phyloP scores from a whole-genome alignment of 2,329 filamentous ascomycete genomes.

The Botrytis deweyae region DNA sequence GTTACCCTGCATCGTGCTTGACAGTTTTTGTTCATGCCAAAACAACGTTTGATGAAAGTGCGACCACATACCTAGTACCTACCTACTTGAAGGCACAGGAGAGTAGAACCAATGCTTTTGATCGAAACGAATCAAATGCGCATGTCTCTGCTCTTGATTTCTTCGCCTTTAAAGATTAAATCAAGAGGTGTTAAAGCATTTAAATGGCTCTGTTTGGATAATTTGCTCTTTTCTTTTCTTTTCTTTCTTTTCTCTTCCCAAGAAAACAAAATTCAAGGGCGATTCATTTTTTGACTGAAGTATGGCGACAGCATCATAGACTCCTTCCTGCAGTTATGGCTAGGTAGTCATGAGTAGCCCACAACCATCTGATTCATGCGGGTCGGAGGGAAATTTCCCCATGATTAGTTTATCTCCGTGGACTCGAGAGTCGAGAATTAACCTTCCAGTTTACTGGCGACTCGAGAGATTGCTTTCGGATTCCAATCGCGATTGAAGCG shows the following conservation, averaged over 20 bases:
- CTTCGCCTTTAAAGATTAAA: not conserved
- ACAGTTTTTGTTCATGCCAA: not conserved
- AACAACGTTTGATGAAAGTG: not conserved
- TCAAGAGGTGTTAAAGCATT: not conserved
- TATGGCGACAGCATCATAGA: not conserved
- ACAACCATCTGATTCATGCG: not conserved
- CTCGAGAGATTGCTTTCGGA: not conserved
- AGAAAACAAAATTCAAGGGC: not conserved
- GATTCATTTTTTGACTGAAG: not conserved
- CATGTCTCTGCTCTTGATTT: not conserved
- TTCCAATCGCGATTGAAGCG: not conserved
- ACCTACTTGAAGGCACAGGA: not conserved
- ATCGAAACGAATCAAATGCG: not conserved
- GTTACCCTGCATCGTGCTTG: conserved; percentile 6
- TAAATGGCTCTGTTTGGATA: not conserved
- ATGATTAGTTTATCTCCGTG: not conserved
- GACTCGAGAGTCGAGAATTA: not conserved
- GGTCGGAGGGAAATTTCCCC: no score
- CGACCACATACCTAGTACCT: not conserved
- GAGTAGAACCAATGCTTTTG: not conserved
- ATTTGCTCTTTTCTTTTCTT: not conserved
- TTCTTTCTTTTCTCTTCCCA: not conserved
- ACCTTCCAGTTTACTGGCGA: not conserved
- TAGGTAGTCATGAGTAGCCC: no score
- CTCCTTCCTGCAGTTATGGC: not conserved